Percentiles rank a stretch among this genome's conserved stretches.
phyloP scores from a whole-genome alignment of 164 flowering plant genomes.

The Vitis riparia region DNA sequence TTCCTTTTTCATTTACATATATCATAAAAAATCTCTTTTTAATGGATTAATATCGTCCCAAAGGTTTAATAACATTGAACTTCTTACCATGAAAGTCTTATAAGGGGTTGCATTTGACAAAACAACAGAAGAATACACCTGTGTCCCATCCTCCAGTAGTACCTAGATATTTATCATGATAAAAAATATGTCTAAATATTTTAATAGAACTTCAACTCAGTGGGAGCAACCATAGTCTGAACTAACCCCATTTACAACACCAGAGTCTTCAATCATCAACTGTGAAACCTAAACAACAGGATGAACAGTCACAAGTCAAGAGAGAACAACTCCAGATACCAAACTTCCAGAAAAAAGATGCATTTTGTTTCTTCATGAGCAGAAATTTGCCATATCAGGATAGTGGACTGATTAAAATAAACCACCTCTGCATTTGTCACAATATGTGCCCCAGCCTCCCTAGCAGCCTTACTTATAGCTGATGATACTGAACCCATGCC shows the following conservation, averaged over 20 bases:
- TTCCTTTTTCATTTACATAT: too few relatives aligned
- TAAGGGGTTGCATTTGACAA: slow-evolving; percentile 94
- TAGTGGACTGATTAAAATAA: slow-evolving; percentile 1
- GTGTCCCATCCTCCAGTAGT: slow-evolving; percentile 72
- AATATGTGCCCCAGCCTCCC: slow-evolving; percentile 85
- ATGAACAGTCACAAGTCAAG: not conserved
- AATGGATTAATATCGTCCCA: too few relatives aligned
- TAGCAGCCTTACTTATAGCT: slow-evolving; percentile 78
- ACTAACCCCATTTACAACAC: slow-evolving; percentile 75
- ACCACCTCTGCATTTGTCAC: slow-evolving; percentile 73
- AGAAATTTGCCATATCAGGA: not conserved
- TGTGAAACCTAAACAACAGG: slow-evolving; percentile 58
- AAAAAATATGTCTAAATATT: not conserved
- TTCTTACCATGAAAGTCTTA: slow-evolving; percentile 79
- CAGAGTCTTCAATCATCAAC: slow-evolving; percentile 56
- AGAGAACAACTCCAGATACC: not conserved
- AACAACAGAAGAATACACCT: slow-evolving; percentile 67
- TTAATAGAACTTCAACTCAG: too few relatives aligned
- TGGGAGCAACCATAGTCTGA: not conserved
- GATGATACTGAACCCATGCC: slow-evolving; percentile 92
- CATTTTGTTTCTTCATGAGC: not conserved
- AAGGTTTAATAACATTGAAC: not conserved
- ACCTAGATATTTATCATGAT: slow-evolving; percentile 42
- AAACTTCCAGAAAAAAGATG: not conserved
- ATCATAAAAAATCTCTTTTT: too few relatives aligned